phyloP scores from a whole-genome alignment of 75 land plant species.

The Isoetes taiwanensis region DNA sequence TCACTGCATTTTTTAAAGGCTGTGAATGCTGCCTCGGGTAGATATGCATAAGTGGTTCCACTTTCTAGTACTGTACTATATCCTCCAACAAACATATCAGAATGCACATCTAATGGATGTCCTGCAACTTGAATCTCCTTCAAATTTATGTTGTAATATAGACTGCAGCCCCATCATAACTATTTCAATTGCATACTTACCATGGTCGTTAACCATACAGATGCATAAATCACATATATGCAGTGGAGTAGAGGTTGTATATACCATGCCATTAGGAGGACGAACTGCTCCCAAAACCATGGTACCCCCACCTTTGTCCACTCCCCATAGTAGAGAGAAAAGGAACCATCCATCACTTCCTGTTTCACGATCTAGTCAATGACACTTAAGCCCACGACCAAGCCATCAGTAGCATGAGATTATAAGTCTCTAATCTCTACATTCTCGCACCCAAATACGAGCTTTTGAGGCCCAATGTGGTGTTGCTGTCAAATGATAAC shows the following conservation, averaged over 20 bases:
- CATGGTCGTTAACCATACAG: no score
- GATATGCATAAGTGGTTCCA: conserved; percentile 97
- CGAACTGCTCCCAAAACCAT: conserved; percentile 83
- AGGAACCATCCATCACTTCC: conserved; percentile 59
- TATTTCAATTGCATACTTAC: no score
- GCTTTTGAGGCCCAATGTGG: conserved; percentile 56
- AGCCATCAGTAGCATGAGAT: conserved; percentile 88
- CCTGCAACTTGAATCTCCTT: conserved; percentile 79
- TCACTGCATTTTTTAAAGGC: conserved; percentile 71
- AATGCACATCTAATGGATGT: conserved; percentile 33
- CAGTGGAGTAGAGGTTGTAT: conserved; percentile 63
- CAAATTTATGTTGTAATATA: conserved; percentile 84
- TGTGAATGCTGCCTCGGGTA: conserved; percentile 64
- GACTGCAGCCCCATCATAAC: no score
- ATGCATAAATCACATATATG: no score
- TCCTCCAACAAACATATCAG: conserved; percentile 49
- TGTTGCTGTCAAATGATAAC: conserved; percentile 66
- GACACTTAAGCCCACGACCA: conserved; percentile 83
- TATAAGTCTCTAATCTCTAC: conserved; percentile 83
- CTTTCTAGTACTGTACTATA: conserved; percentile 91
- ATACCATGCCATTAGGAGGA: conserved; percentile 67
- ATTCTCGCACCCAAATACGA: conserved; percentile 90
- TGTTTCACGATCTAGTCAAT: conserved; percentile 86
- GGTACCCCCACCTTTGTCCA: conserved; percentile 90
- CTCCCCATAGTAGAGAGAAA: conserved; percentile 98